A percentile compares a stretch with the other conserved stretches of the same genome.
Conservation (phyloP, 768 basidiomycete genomes). For the Leccinum fibrillosum region DNA sequence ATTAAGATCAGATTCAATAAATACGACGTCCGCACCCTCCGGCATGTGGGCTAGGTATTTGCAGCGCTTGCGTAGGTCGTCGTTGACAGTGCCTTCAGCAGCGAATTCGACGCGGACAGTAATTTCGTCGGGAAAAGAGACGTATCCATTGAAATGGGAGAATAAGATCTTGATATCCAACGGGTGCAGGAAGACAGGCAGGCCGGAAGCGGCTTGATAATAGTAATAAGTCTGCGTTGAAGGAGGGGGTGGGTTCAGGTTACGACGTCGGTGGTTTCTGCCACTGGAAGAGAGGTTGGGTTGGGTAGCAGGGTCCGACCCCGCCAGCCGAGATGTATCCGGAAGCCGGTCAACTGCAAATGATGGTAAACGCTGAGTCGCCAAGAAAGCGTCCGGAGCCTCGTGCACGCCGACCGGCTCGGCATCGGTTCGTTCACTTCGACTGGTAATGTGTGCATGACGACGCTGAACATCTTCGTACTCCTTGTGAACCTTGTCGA, state of each 20-base stretch:
- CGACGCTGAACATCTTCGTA: conserved; percentile 52
- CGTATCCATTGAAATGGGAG: conserved; percentile 76
- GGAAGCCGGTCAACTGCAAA: conserved; percentile 9
- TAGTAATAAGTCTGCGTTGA: conserved; percentile 91
- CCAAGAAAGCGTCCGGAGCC: conserved; percentile 59
- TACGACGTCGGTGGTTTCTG: conserved; percentile 58
- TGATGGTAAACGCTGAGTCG: conserved; percentile 33
- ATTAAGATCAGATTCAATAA: conserved; percentile 83
- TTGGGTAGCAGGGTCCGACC: conserved; percentile 5
- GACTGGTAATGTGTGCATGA: conserved; percentile 9
- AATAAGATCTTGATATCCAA: conserved; percentile 93
- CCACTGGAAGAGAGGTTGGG: conserved; percentile 22
- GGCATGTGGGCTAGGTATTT: conserved; percentile 94
- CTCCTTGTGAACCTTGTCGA: conserved; percentile 61
- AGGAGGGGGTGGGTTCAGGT: conserved; percentile 82
- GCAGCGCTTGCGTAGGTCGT: conserved; percentile 90
- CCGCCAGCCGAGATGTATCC: background rate
- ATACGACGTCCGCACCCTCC: conserved; percentile 88
- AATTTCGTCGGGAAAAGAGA: conserved; percentile 81
- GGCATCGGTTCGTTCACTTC: conserved; percentile 21
- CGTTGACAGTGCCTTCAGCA: conserved; percentile 80
- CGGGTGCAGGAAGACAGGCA: conserved; percentile 91
- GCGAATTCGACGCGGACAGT: conserved; percentile 75
- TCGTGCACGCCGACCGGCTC: conserved; percentile 30
- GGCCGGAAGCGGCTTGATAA: conserved; percentile 91